A percentile compares a stretch with the other conserved stretches of the same genome.
Conservation (phyloP, 139 green algal genomes). For the Gonium pectorale region DNA sequence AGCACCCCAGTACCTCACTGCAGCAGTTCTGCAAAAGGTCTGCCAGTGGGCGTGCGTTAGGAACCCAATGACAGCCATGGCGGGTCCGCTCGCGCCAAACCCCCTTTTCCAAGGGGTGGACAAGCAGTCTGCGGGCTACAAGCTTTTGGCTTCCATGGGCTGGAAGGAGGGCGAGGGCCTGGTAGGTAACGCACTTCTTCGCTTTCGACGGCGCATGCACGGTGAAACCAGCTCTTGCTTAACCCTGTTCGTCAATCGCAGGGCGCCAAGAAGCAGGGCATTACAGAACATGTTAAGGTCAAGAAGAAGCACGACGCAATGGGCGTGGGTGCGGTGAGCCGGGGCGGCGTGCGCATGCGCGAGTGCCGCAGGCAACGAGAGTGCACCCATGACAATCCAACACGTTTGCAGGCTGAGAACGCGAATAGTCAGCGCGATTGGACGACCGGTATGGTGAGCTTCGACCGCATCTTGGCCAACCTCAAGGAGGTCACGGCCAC, state of each 20-base stretch:
- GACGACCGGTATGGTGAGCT: constrained; percentile 81
- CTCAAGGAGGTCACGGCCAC: constrained; percentile 72
- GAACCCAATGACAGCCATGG: constrained; percentile 19
- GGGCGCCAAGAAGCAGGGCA: constrained; percentile 85
- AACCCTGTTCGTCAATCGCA: constrained; percentile 23
- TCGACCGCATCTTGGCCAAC: constrained; percentile 75
- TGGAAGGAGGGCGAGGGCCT: constrained; percentile 90
- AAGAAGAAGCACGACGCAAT: constrained; percentile 88
- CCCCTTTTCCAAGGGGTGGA: constrained; percentile 72
- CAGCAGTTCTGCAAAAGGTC: too few relatives aligned
- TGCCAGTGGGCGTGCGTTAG: neutral
- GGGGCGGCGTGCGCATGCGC: too few relatives aligned
- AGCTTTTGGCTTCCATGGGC: constrained; percentile 81
- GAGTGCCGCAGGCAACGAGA: too few relatives aligned
- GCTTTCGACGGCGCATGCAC: neutral
- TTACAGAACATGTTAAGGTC: constrained; percentile 87
- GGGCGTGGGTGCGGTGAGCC: constrained; percentile 79
- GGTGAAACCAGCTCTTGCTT: too few relatives aligned
- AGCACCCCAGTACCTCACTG: too few relatives aligned
- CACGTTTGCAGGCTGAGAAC: constrained; percentile 62
- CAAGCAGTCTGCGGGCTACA: constrained; percentile 80
- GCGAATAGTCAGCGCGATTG: constrained; percentile 67
- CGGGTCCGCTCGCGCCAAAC: neutral
- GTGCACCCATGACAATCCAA: too few relatives aligned
- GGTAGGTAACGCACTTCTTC: constrained; percentile 46